These are phyloP conservation scores for Gossypium longicalyx DNA, from an alignment of 345 rosid species.

Conservation along the genomic window DNA sequence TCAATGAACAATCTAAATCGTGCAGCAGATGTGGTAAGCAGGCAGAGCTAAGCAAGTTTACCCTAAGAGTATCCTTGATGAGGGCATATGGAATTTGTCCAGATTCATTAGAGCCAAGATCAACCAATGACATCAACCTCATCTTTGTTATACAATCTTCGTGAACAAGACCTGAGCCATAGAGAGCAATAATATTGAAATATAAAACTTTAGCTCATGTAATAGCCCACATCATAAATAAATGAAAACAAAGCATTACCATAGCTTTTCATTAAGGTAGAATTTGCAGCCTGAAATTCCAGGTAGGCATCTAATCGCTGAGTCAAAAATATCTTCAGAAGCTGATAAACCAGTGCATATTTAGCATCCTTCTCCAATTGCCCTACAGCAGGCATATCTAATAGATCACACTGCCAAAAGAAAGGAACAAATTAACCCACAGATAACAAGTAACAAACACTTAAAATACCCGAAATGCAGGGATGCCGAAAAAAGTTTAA, in stretches of 20 bases:
- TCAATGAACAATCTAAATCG: neutral
- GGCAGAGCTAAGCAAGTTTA: slow-evolving; percentile 21
- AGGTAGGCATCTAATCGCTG: slow-evolving; percentile 71
- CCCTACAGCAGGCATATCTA: slow-evolving; percentile 81
- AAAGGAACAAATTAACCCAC: neutral
- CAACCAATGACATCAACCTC: slow-evolving; percentile 79
- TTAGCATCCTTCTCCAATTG: slow-evolving; percentile 83
- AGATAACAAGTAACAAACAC: neutral
- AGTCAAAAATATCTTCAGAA: slow-evolving; percentile 75
- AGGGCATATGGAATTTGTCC: slow-evolving; percentile 65
- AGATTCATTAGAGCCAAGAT: slow-evolving; percentile 64
- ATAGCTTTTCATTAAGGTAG: slow-evolving; percentile 58
- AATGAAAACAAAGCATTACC: slow-evolving; percentile 37
- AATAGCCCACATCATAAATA: neutral
- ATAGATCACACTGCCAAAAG: slow-evolving; percentile 75
- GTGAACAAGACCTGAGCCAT: slow-evolving; percentile 63
- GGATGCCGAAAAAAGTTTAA: neutral
- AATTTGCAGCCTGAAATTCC: slow-evolving; percentile 73
- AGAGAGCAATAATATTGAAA: slow-evolving; percentile 1
- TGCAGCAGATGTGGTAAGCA: slow-evolving; percentile 7
- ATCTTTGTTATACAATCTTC: slow-evolving; percentile 85
- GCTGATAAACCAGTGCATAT: slow-evolving; percentile 67
- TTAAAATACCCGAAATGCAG: neutral
- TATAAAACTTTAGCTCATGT: neutral
- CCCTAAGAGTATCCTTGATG: slow-evolving; percentile 70